phyloP scores from a whole-genome alignment of 148 eudicot genomes.

The Arbutus unedo region DNA sequence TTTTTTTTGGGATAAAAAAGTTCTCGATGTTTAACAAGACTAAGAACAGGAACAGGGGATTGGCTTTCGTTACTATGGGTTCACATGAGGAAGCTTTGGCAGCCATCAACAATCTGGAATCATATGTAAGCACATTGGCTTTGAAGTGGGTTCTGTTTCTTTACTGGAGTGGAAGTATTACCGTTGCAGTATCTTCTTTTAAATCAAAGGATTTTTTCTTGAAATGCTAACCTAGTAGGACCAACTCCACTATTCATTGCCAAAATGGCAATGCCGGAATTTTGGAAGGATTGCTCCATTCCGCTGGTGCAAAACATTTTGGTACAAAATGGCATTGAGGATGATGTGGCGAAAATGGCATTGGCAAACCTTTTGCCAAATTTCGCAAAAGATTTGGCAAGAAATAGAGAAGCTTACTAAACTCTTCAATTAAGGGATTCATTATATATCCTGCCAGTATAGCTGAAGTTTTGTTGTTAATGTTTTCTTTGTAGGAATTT shows the following conservation, averaged over 20 bases:
- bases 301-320: not conserved
- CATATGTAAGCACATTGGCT: slow-evolving; percentile 47
- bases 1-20: slow-evolving; percentile 27
- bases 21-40: slow-evolving; percentile 69
- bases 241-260: not conserved
- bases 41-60: slow-evolving; percentile 60
- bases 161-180: not conserved
- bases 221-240: not conserved
- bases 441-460: not conserved
- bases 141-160: not conserved
- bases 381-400: not conserved
- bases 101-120: slow-evolving; percentile 63
- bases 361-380: not conserved
- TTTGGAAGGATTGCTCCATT: too few relatives aligned
- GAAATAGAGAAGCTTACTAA: not conserved
- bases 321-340: not conserved
- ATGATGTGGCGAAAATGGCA: not conserved
- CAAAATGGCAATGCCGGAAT: not conserved
- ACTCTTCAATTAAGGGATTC: not conserved
- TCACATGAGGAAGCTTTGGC: slow-evolving; percentile 78
- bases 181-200: not conserved
- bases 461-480: not conserved
- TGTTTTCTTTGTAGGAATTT: slow-evolving; percentile 46
- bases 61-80: slow-evolving; percentile 87
- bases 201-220: not conserved